Evolutionary conservation across 768 basidiomycete genomes (phyloP), one percentile per base, ranked within the genome.

Genomic region (Tylopilus felleus): DNA sequence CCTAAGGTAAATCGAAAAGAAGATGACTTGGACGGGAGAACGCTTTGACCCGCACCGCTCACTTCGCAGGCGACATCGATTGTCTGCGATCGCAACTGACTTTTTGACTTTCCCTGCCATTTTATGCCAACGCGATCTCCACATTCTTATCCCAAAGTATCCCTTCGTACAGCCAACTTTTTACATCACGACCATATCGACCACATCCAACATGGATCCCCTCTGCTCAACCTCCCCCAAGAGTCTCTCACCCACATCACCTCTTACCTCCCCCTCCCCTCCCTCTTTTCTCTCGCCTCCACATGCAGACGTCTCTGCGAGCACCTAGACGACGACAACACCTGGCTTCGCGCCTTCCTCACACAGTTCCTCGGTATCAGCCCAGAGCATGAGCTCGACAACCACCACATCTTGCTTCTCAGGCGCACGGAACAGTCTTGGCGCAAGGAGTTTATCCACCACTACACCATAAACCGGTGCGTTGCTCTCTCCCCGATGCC

Each of bases 231-330:
- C 59, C 62, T 89, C 49, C 88, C 90, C 41, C 65, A 75, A 44
- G 90, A 92, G 62, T 85, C 83, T 27, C 86, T 92, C 72, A 82
- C 83, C 29, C 85, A 87, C 52, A 78, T 92, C 71, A 88, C 89
- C 10, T 78, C 87, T 9, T 82, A 83, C 67, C 82, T 92, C 50
- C 75, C 82, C 61, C 88, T 88, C 1, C 76, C 74, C 1, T 76
- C 81, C 4, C 79, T 93, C 31, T 65, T 83, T 41, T 71, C 77
- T 2, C 80, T 93, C 60, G 76, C 77, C 21, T 65, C 71, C 59
- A 81, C 84, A 55, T 79, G 77, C 70, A 72, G 67, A 44, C 65
- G 63, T 54, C 75, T 90, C 52, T 75, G 78, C 65, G 73, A 77
- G 57, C 89, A 90, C 77, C 73, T 90, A 77, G 79, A 79, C 51